phyloP scores from a whole-genome alignment of 2,329 filamentous ascomycete genomes.

The Fusarium xylarioides region DNA sequence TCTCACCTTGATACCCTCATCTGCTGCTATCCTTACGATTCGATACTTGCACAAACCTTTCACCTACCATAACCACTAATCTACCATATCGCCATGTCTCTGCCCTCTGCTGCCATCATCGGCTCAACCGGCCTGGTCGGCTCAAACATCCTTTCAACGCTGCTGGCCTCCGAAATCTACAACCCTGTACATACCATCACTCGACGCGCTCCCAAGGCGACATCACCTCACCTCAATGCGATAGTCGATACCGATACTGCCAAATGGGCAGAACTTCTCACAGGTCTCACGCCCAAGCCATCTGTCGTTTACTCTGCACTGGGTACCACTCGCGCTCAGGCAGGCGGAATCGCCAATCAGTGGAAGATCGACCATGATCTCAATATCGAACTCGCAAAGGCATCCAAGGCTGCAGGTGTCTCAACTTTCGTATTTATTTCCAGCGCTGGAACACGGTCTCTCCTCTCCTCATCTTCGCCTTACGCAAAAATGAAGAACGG shows the following conservation, averaged over 20 bases:
- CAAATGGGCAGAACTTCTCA: conserved; percentile 72
- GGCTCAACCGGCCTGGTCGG: conserved; percentile 77
- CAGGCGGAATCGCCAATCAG: conserved; percentile 81
- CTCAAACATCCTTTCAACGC: conserved; percentile 74
- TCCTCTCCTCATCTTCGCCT: conserved; percentile 55
- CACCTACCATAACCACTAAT: neutral
- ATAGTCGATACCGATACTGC: conserved; percentile 73
- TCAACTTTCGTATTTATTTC: conserved; percentile 83
- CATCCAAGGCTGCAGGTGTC: conserved; percentile 76
- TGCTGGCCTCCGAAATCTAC: conserved; percentile 64
- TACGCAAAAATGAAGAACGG: conserved; percentile 82
- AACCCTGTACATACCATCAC: conserved; percentile 70
- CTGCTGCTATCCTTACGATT: neutral
- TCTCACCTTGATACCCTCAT: conserved; percentile 6
- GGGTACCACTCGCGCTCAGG: conserved; percentile 79
- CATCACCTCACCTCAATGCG: conserved; percentile 66
- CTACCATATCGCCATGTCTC: conserved; percentile 38
- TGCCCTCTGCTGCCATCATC: conserved; percentile 61
- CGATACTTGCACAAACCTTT: neutral
- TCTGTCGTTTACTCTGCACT: conserved; percentile 78
- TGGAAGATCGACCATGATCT: conserved; percentile 90
- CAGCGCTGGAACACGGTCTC: conserved; percentile 57
- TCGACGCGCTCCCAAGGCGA: conserved; percentile 68
- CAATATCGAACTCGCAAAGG: conserved; percentile 79
- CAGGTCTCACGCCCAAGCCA: conserved; percentile 63